These are phyloP conservation scores for Aspergillus sp. DNA, from an alignment of 2,329 filamentous ascomycete genomes.

Conservation along the genomic window DNA sequence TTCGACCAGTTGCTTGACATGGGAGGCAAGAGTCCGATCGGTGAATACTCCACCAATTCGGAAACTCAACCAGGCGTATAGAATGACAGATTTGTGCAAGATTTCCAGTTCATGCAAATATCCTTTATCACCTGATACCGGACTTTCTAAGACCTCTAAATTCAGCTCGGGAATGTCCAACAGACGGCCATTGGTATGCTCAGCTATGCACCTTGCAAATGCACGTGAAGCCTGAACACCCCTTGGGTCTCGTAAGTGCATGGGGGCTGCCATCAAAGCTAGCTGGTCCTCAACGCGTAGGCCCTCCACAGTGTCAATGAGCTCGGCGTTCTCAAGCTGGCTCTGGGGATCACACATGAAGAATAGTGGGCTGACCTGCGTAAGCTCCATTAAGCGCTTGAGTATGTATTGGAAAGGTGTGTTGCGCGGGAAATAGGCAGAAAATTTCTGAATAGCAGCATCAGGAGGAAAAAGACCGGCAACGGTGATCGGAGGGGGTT, in stretches of 20 bases:
- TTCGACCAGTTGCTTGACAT: conserved; percentile 73
- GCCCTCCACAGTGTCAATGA: conserved; percentile 62
- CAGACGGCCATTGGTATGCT: conserved; percentile 59
- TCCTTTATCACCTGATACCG: conserved; percentile 37
- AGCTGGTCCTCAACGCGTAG: conserved; percentile 69
- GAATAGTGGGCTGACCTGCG: conserved; percentile 58
- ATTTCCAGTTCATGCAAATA: conserved; percentile 66
- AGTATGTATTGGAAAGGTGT: conserved; percentile 82
- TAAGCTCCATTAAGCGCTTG: conserved; percentile 64
- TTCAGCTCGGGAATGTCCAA: conserved; percentile 64
- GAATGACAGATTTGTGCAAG: conserved; percentile 73
- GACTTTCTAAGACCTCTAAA: conserved; percentile 63
- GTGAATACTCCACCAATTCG: conserved; percentile 75
- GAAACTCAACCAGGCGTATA: conserved; percentile 92
- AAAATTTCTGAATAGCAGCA: conserved; percentile 65
- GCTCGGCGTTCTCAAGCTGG: conserved; percentile 61
- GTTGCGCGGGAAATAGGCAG: conserved; percentile 69
- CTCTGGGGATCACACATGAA: conserved; percentile 61
- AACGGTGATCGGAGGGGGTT: conserved; percentile 59
- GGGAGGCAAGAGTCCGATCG: conserved; percentile 66
- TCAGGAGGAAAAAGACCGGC: conserved; percentile 72
- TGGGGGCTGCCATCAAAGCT: conserved; percentile 66
- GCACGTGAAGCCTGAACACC: conserved; percentile 48
- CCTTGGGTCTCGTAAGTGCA: conserved; percentile 45
- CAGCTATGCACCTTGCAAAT: conserved; percentile 63